phyloP scores from a whole-genome alignment of 2,329 filamentous ascomycete species.

The Colletotrichum somersetense region DNA sequence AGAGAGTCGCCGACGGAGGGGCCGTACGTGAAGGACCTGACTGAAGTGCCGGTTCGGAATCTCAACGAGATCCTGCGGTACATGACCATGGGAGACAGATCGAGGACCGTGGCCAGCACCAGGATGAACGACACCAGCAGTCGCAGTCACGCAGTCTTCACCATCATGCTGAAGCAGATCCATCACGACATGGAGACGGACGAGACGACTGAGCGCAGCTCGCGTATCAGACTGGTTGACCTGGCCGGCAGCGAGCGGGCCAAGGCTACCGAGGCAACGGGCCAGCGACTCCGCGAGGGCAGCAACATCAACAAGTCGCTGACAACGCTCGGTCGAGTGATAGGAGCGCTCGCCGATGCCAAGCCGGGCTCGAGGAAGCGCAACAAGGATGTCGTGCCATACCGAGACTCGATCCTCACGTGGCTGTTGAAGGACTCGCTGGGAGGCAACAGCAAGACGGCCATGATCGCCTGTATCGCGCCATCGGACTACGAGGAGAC shows the following conservation, averaged over 20 bases:
- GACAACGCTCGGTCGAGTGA: constrained; percentile 94
- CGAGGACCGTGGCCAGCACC: constrained; percentile 89
- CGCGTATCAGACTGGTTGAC: constrained; percentile 94
- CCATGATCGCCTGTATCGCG: constrained; percentile 98
- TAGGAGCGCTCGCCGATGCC: constrained; percentile 85
- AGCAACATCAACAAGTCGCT: constrained; percentile 99
- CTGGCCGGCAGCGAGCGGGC: constrained; percentile 94
- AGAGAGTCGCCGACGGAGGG: constrained; percentile 95
- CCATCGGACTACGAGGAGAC: constrained; percentile 98
- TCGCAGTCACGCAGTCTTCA: constrained; percentile 96
- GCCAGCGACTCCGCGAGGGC: constrained; percentile 89
- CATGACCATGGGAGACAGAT: constrained; percentile 91
- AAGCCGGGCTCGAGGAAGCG: constrained; percentile 71
- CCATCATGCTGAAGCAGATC: constrained; percentile 97
- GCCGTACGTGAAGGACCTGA: constrained; percentile 96
- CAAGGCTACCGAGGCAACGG: constrained; percentile 95
- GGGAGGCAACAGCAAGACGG: constrained; percentile 97
- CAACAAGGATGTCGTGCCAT: constrained; percentile 79
- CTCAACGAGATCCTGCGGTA: constrained; percentile 88
- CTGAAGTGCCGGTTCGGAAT: constrained; percentile 90
- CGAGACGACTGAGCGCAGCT: constrained; percentile 94
- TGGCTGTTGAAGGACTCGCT: constrained; percentile 96
- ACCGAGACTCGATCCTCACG: constrained; percentile 86
- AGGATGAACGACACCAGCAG: constrained; percentile 99
- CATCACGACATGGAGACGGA: constrained; percentile 98